Conservation (phyloP, 805 yeast genomes). For the Pichia insulana region DNA sequence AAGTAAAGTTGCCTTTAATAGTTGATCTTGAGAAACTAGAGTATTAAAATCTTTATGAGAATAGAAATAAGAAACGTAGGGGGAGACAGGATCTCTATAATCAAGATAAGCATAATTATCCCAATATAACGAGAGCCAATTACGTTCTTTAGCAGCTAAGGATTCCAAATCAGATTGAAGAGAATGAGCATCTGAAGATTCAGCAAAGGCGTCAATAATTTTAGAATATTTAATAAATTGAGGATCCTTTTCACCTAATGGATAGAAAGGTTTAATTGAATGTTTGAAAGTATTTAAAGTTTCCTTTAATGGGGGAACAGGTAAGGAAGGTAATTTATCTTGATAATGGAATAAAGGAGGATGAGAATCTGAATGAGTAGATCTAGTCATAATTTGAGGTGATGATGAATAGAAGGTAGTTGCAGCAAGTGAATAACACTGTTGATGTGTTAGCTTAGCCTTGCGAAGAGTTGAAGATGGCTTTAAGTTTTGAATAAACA, state of each 20-base stretch:
- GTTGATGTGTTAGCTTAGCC: no score
- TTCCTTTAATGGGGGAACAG: conserved; percentile 73
- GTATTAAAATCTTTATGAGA: conserved; percentile 65
- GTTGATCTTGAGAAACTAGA: conserved; percentile 50
- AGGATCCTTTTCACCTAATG: conserved; percentile 38
- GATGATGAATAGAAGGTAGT: no score
- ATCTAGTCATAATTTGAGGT: conserved; percentile 16
- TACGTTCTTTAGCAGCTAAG: conserved; percentile 51
- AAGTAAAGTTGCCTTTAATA: conserved; percentile 69
- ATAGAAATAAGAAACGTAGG: conserved; percentile 86
- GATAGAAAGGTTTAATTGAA: conserved; percentile 62
- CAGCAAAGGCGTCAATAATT: conserved; percentile 56
- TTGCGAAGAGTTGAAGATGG: no score
- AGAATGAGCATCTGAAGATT: conserved; percentile 50
- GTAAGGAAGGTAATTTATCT: conserved; percentile 67
- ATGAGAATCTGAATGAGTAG: no score
- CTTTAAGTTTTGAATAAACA: no score
- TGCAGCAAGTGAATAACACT: no score
- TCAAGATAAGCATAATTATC: conserved; percentile 86
- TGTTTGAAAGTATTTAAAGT: conserved; percentile 63
- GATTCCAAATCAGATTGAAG: conserved; percentile 59
- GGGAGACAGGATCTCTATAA: conserved; percentile 90
- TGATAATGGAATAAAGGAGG: conserved; percentile 55
- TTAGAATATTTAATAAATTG: conserved; percentile 35
- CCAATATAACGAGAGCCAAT: conserved; percentile 93